Base-by-base conservation (phyloP, 768 basidiomycete genomes). In the Cystobasidium ongulense region DNA sequence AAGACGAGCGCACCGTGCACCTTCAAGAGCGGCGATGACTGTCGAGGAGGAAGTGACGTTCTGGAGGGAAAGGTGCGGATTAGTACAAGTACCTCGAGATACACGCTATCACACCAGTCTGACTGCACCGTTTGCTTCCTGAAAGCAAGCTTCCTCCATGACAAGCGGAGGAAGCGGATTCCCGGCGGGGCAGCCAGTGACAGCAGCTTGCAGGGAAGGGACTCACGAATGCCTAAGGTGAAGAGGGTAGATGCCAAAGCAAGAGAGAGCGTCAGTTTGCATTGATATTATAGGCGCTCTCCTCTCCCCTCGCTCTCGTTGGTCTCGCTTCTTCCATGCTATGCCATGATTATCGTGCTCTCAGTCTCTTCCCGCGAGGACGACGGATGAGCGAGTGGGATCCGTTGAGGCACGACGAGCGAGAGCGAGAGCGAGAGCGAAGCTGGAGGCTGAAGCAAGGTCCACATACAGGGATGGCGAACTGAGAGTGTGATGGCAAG, bases 31-130 rank as follows among this genome's bases (percentile, higher is more conserved):
- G 71, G 94, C 92, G 81, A 97, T 95, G 66, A 88, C 93, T 43
- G 88, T 89, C 35, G 95, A 99, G 13, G 95, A 94, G 21, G 95
- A 98, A 54, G 96, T 98, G 57, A 92, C 89, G 80, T 99, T 99
- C 93, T 96, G 78, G 29, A 64, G 18, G 10, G 33, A 4, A 64
- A 2, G 23, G n/a, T 10, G 38, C 35, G 27, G 63, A 38, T 4
- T 39, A 27, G 33, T 27, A 59, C 11, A 31, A 59, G n/a, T 10
- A 23, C 7, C 7, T 7, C n/a, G n/a, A 36, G 33, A n/a, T 21
- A 7, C 18, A 63, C 8, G 15, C 21, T 5, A 39, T 63, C 13
- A 31, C 61, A 63, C 31, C 61, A 63, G 11, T 8, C n/a, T 57
- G 39, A 39, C 7, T 39, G 39, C 39, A 17, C 46, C n/a, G 18